Base-by-base conservation (phyloP, 345 rosid species). In the Salix caprea region DNA sequence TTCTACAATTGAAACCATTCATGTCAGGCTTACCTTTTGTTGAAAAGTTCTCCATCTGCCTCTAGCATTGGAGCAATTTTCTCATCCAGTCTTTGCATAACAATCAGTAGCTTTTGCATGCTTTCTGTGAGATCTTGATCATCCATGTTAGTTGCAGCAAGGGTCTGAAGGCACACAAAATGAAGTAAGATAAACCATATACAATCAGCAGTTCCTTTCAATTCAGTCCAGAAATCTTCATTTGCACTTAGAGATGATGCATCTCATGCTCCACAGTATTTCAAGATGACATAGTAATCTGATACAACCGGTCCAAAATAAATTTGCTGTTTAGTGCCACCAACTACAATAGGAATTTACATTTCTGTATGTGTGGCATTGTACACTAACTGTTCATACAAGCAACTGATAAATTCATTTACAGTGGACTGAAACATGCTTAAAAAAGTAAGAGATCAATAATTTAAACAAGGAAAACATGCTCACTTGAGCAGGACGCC, bases 401-500 rank as follows among this genome's bases (percentile, higher is more conserved):
- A 21, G 24, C 24, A 19, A 7, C 9, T 21, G 60, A 54, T 54
- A 19, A 21, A n/a, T 54, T 54, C 60, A 54, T 54, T 54, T 54
- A n/a, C 60, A 54, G 10, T 54, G 24, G 77, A 37, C 37, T 13
- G 70, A 58, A 72, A 72, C 32, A 69, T 68, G 19, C 44, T 26
- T 42, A 28, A 23, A 40, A 78, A 12, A 54, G 65, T 28, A 10
- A 8, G 36, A 61, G n/a, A 39, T 1, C 28, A 4, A 64, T 46
- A 70, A 71, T 74, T 23, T 37, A 65, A 19, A 65, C 58, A 56
- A 79, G 72, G 34, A 74, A 36, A 70, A 65, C 65, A 77, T 74
- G 54, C 89, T 85, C 81, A 95, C 97, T 84, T 95, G 97, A 76
- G 99, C 99, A 65, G 97, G 99, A 68, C 90, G 99, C 39, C 86